Conservation (phyloP, 495 filamentous ascomycete genomes). For the Penicillium crystallinum region DNA sequence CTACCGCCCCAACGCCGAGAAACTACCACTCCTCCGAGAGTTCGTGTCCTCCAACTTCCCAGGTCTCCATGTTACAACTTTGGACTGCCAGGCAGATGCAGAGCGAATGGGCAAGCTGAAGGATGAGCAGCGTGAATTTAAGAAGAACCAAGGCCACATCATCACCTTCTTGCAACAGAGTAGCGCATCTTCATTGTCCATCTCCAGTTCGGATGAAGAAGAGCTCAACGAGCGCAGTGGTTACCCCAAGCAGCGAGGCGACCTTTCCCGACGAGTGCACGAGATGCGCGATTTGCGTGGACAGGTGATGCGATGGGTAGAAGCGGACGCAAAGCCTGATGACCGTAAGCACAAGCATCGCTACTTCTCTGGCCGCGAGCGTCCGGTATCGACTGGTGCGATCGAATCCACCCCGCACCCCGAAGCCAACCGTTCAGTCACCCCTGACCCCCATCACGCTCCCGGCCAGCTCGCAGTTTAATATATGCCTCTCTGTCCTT, state of each 20-base stretch:
- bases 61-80: constrained; percentile 62
- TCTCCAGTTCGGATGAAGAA: constrained; percentile 74
- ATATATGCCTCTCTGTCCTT: background rate
- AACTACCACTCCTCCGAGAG: constrained; percentile 61
- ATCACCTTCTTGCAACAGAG: constrained; percentile 62
- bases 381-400: constrained; percentile 14
- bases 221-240: constrained; percentile 55
- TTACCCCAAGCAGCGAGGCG: constrained; percentile 24
- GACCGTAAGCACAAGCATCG: constrained; percentile 18
- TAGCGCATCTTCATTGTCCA: constrained; percentile 45
- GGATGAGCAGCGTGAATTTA: constrained; percentile 54
- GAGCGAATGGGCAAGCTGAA: constrained; percentile 58
- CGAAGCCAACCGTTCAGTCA: background rate
- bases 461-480: background rate
- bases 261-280: constrained; percentile 29
- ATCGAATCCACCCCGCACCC: background rate
- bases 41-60: constrained; percentile 69
- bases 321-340: constrained; percentile 25
- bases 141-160: constrained; percentile 57
- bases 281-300: constrained; percentile 42
- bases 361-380: constrained; percentile 15
- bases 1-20: constrained; percentile 74
- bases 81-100: constrained; percentile 63
- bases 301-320: constrained; percentile 38
- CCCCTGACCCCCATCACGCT: background rate